A percentile compares a stretch with the other conserved stretches of the same genome.
phyloP scores from a whole-genome alignment of 208 protist species.

The Trypanosoma melophagium region DNA sequence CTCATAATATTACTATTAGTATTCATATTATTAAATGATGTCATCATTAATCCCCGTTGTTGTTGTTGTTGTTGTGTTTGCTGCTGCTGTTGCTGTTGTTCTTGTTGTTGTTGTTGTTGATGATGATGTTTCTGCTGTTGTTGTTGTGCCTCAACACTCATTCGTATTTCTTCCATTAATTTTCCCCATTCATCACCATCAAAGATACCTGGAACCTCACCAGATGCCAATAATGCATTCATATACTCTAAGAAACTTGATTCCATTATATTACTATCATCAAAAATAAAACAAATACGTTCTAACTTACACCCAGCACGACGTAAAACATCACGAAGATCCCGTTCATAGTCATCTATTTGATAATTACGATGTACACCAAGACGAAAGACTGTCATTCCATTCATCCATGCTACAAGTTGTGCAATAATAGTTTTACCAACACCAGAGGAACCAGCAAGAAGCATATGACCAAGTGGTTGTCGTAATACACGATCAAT shows the following conservation, averaged over 20 bases:
- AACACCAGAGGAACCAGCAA: conserved; percentile 96
- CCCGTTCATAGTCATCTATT: conserved; percentile 97
- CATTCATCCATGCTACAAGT: conserved; percentile 98
- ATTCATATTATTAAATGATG: neutral
- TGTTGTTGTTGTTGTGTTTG: conserved; percentile 6
- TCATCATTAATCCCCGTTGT: neutral
- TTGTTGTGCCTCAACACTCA: conserved; percentile 42
- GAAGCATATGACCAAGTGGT: conserved; percentile 96
- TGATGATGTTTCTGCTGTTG: conserved; percentile 22
- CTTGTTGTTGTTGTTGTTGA: conserved; percentile 14
- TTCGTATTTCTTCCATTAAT: conserved; percentile 92
- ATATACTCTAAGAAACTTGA: conserved; percentile 99
- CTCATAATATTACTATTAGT: neutral
- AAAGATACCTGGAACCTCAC: conserved; percentile 98
- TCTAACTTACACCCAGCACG: conserved; percentile 95
- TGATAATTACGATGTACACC: conserved; percentile 97
- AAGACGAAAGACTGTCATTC: conserved; percentile 96
- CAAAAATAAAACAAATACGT: conserved; percentile 99
- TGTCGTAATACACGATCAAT: conserved; percentile 99
- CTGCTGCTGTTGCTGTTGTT: conserved; percentile 5
- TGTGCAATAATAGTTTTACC: conserved; percentile 98
- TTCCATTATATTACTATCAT: conserved; percentile 99
- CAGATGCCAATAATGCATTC: conserved; percentile 99
- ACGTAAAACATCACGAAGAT: conserved; percentile 95
- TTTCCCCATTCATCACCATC: conserved; percentile 97